These are phyloP conservation scores for Aschersonia sp. DNA, from an alignment of 2,329 filamentous ascomycete species.

Conservation along the genomic window DNA sequence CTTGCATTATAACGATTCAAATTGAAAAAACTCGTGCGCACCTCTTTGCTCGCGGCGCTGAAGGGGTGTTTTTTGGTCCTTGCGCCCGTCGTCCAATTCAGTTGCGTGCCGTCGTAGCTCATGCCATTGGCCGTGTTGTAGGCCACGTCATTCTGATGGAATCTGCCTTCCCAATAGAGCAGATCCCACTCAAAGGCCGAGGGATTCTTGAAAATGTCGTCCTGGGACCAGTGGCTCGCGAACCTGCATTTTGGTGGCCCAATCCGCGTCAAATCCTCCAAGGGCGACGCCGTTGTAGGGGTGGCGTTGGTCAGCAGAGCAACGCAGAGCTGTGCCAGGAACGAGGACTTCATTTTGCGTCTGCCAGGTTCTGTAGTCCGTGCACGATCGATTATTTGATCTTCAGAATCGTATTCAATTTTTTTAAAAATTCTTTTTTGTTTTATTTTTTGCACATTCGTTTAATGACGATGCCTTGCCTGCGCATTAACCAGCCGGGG, in stretches of 20 bases:
- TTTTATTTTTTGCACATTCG: no score
- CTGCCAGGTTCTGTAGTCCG: no score
- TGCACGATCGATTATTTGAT: no score
- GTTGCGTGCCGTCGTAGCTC: conserved; percentile 23
- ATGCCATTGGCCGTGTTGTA: conserved; percentile 27
- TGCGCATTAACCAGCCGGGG: no score
- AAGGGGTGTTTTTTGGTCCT: conserved; percentile 20
- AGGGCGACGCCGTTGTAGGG: neutral
- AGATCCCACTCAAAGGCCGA: conserved; percentile 20
- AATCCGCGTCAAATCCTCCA: neutral
- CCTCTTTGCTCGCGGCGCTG: conserved; percentile 23
- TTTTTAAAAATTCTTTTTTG: no score
- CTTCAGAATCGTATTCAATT: no score
- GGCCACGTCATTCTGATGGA: conserved; percentile 23
- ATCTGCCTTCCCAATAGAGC: conserved; percentile 28
- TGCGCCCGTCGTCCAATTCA: conserved; percentile 21
- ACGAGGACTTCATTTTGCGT: no score
- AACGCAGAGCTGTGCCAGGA: no score
- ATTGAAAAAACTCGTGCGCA: conserved; percentile 2
- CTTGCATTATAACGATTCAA: neutral
- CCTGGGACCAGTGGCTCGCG: conserved; percentile 13
- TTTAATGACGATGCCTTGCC: no score
- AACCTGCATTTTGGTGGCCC: conserved; percentile 14
- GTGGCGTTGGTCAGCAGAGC: no score
- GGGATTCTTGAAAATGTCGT: conserved; percentile 13